Percentiles rank a stretch among this genome's conserved stretches.
Conservation (phyloP, 306 rosid genomes). For the Coriaria nepalensis region DNA sequence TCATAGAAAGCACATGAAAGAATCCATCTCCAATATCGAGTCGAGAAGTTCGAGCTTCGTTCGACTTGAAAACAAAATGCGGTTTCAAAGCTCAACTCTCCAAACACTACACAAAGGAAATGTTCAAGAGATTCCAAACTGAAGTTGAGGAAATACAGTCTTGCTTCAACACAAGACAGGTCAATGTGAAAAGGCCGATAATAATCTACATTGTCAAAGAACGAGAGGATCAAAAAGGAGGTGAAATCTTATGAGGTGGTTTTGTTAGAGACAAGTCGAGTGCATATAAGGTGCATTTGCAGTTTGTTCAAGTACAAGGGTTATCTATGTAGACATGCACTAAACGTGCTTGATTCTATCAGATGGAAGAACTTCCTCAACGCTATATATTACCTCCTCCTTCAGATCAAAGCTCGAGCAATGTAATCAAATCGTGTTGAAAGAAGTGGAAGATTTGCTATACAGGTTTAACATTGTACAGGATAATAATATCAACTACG, state of each 20-base stretch:
- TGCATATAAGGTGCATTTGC: constrained; percentile 67
- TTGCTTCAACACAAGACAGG: constrained; percentile 66
- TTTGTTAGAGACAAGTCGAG: constrained; percentile 41
- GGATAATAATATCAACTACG: neutral
- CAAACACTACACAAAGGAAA: constrained; percentile 45
- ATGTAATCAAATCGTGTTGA: constrained; percentile 36
- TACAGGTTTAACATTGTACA: constrained; percentile 38
- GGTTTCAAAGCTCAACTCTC: constrained; percentile 52
- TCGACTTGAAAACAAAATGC: constrained; percentile 39
- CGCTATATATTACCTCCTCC: constrained; percentile 36
- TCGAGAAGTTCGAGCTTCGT: constrained; percentile 27
- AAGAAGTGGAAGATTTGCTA: constrained; percentile 46
- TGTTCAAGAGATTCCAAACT: constrained; percentile 40
- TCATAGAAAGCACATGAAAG: constrained; percentile 53
- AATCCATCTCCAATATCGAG: constrained; percentile 43
- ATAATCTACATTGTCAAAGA: constrained; percentile 57
- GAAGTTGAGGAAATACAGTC: constrained; percentile 70
- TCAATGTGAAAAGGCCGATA: constrained; percentile 48
- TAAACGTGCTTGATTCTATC: constrained; percentile 57
- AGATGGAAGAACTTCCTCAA: constrained; percentile 56
- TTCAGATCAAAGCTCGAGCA: constrained; percentile 13
- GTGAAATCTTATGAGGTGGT: constrained; percentile 49
- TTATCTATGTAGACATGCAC: constrained; percentile 61
- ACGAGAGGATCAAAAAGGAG: constrained; percentile 42
- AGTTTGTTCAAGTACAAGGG: constrained; percentile 73